Base-by-base conservation (phyloP, 306 rosid species). In the Cercis canadensis region DNA sequence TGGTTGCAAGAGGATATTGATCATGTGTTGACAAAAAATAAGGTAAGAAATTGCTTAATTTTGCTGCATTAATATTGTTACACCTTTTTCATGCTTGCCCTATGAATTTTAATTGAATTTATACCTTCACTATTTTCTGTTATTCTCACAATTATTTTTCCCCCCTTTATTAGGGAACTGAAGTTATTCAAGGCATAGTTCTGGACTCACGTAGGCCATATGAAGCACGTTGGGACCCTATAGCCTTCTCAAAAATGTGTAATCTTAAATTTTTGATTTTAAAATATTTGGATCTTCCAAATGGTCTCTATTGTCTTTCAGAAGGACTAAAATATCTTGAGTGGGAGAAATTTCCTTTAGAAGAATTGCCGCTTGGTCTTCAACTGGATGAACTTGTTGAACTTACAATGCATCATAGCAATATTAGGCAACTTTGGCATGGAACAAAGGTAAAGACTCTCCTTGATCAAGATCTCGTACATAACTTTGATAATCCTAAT, bases 341-440 rank as follows among this genome's bases (percentile, higher is more conserved):
- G 11, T 79, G 79, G 79, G 14, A 11, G n/a, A 8, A 13, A 10
- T 79, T 13, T 50, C 72, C 83, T 12, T 10, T 57, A 17, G 45
- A 74, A 8, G 52, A 7, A 36, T 21, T 73, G 16, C 40, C 67
- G 5, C 5, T 19, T 9, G 14, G 40, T 4, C 45, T 52, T 16
- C 45, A 14, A 34, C 67, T 44, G 11, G 1, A 39, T 31, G 21
- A 62, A 44, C 79, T 79, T 12, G 62, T 73, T 29, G 62, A 19
- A 39, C 61, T 79, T 73, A 32, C 43, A 49, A 59, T 79, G 76
- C 0, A 0, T 5, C 4, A 1, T 0, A 77, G 67, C 62, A 70
- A 63, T 3, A 7, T 70, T 5, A 61, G 44, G 12, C 54, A 3
- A 17, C 63, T 77, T 24, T 77, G 68, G 81, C 24, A 36, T 0